Conservation (phyloP, 441 rosid genomes). For the Hura crepitans region DNA sequence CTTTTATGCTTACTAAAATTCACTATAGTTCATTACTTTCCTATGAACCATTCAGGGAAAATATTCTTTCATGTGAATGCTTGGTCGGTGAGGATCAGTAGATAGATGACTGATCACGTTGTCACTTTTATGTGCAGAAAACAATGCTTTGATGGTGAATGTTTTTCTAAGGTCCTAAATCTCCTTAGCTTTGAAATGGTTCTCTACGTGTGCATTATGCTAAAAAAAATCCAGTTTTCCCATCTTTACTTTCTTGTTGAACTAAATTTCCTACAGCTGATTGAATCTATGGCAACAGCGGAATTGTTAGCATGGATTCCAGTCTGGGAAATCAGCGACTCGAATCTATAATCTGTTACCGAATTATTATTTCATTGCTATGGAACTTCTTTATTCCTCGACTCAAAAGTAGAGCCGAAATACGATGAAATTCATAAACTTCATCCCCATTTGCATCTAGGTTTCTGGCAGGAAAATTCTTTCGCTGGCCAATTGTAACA, state of each 20-base stretch:
- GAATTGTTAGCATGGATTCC: background rate
- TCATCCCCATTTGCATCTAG: background rate
- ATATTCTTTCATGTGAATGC: background rate
- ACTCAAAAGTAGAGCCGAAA: background rate
- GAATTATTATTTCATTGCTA: background rate
- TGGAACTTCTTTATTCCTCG: conserved; percentile 2
- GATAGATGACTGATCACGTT: background rate
- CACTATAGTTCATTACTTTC: background rate
- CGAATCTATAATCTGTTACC: background rate
- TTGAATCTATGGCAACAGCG: background rate
- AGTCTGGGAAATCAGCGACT: background rate
- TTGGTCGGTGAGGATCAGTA: background rate
- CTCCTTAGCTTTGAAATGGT: background rate
- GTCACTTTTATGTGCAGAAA: conserved; percentile 1
- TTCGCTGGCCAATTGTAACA: background rate
- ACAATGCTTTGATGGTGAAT: background rate
- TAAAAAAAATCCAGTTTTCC: background rate
- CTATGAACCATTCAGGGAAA: background rate
- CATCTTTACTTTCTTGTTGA: background rate
- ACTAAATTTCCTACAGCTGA: background rate
- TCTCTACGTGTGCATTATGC: too few species aligned
- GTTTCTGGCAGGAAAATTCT: conserved; percentile 10
- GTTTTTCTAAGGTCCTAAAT: background rate
- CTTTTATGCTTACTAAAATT: background rate
- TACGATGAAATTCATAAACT: background rate